phyloP scores from a whole-genome alignment of 2,329 filamentous ascomycete genomes.

The Fusarium subtropicale region DNA sequence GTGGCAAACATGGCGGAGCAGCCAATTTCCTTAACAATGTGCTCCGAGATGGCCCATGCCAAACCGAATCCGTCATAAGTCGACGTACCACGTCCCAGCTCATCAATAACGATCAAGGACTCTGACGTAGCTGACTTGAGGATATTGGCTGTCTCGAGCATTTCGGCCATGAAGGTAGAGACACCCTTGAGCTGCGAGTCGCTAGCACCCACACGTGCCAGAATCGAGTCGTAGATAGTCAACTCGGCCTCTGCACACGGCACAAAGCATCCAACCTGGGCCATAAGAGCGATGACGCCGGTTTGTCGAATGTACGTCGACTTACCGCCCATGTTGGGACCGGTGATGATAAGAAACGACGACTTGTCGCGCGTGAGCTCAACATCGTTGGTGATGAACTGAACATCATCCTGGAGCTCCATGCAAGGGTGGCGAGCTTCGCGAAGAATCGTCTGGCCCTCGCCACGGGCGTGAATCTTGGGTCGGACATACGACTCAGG shows the following conservation, averaged over 20 bases:
- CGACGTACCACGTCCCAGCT: constrained; percentile 94
- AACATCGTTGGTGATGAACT: constrained; percentile 98
- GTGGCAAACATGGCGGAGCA: constrained; percentile 97
- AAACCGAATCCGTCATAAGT: constrained; percentile 98
- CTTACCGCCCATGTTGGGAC: constrained; percentile 99
- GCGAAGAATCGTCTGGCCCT: constrained; percentile 88
- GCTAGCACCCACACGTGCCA: constrained; percentile 93
- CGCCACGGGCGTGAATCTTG: constrained; percentile 87
- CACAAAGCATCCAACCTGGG: constrained; percentile 95
- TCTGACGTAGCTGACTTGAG: constrained; percentile 96
- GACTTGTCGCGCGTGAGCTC: constrained; percentile 80
- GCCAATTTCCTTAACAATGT: constrained; percentile 94
- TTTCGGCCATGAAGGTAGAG: constrained; percentile 99
- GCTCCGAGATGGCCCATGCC: constrained; percentile 99
- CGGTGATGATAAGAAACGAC: constrained; percentile 95
- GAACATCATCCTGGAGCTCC: constrained; percentile 98
- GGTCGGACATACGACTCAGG: constrained; percentile 92
- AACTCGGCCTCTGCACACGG: constrained; percentile 91
- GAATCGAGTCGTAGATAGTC: constrained; percentile 95
- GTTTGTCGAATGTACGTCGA: constrained; percentile 98
- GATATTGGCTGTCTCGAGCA: constrained; percentile 98
- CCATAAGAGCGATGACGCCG: constrained; percentile 96
- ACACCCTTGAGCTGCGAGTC: constrained; percentile 98
- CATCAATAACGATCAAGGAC: constrained; percentile 98
- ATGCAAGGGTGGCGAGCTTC: constrained; percentile 97